Evolutionary conservation across 805 yeast species (phyloP), one percentile per base, ranked within the genome.

Genomic region (Candida fluviatilis): DNA sequence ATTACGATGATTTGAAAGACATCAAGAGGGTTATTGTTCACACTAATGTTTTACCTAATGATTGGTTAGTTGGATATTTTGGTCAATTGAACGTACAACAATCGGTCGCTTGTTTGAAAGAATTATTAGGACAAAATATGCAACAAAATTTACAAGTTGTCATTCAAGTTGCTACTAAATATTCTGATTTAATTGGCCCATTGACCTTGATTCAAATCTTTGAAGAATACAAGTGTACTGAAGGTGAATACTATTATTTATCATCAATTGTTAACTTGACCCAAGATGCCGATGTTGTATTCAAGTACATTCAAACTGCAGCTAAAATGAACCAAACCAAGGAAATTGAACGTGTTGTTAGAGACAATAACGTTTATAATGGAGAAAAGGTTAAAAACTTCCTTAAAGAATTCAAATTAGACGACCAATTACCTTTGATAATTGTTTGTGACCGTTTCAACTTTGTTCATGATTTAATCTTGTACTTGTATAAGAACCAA

Each of bases 301-400:
- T 87, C 74, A 93, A 95, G 68, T 93, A 91, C 66, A 89, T 93
- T 51, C 95, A 89, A 64, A 80, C 95, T 43, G 97, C 98, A 46
- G 86, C 96, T 29, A 81, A 78, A 56, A 73, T 88, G 58, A 90
- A 90, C 44, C 98, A 93, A 70, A 74, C 75, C 60, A 84, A 85
- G 55, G 99, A 93, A 68, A 88, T 93, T 55, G 99, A 93, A 71
- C 81, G 99, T 63, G 79, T 93, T 45, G 96, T 89, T 37, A 82
- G 93, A 62, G 96, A 89, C 58, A 93, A 93, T 72, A 85, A 79
- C 49, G 91, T 88, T 42, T 93, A 91, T 66, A 91, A 89, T 58
- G 95, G 98, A 42, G 99, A 93, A 62, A 90, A 90, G 66, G 98
- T 93, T 43, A 93, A 93, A 74, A 93, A 93, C 70, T 95, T 86